phyloP scores from a whole-genome alignment of 2,329 filamentous ascomycete genomes.

The Dactylellina cionopaga region DNA sequence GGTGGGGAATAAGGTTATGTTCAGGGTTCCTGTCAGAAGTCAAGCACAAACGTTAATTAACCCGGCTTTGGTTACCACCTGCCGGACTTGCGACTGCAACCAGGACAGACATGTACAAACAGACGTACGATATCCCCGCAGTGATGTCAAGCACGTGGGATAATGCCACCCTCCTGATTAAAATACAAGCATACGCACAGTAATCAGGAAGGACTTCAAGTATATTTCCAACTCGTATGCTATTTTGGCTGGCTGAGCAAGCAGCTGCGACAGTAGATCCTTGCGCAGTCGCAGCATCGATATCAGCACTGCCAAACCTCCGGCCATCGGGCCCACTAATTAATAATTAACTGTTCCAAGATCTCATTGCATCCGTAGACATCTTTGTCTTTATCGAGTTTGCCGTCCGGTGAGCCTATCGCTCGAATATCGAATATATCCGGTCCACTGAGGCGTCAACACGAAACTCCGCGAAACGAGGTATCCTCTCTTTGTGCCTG shows the following conservation, averaged over 20 bases:
- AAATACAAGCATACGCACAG: too few species aligned
- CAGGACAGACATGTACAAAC: too few species aligned
- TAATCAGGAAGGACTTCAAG: too few species aligned
- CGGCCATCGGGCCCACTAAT: slow-evolving; percentile 8
- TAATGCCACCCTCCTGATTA: slow-evolving; percentile 10
- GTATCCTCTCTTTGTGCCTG: slow-evolving; percentile 7
- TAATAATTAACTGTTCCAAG: neutral
- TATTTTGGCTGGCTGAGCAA: slow-evolving; percentile 8
- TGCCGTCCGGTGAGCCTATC: neutral
- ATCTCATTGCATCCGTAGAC: neutral
- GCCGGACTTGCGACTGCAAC: neutral
- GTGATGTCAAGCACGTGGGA: slow-evolving; percentile 29
- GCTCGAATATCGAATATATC: slow-evolving; percentile 21
- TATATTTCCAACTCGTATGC: too few species aligned
- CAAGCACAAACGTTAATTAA: neutral
- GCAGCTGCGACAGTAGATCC: slow-evolving; percentile 20
- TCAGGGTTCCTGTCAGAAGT: neutral
- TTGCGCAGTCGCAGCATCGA: slow-evolving; percentile 4
- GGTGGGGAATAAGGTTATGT: slow-evolving; percentile 8
- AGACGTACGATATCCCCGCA: slow-evolving; percentile 5
- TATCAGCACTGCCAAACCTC: slow-evolving; percentile 23
- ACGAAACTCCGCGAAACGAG: slow-evolving; percentile 31
- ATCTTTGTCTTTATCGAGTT: neutral
- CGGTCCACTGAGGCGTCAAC: slow-evolving; percentile 44
- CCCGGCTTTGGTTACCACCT: neutral